Conservation (phyloP, 352 stramenopile species). For the Phytophthora multivora region DNA sequence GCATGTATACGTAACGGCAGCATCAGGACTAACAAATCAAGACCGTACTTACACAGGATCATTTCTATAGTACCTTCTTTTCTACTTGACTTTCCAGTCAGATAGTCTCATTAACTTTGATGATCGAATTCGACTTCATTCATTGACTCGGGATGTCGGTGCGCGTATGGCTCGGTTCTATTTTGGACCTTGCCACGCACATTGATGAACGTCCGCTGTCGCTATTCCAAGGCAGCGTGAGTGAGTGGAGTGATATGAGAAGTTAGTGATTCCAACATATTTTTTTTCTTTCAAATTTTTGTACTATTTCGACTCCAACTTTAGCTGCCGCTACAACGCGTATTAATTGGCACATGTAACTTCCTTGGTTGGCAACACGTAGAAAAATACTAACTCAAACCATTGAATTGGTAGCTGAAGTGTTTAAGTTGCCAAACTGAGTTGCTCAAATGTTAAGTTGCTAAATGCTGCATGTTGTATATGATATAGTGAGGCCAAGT, state of each 20-base stretch:
- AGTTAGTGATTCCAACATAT: neutral
- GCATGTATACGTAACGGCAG: neutral
- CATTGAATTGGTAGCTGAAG: too few relatives aligned
- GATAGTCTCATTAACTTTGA: constrained; percentile 1
- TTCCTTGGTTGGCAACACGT: too few relatives aligned
- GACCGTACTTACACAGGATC: constrained; percentile 14
- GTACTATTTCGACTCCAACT: too few relatives aligned
- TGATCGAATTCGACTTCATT: constrained; percentile 9
- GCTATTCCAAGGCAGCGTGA: constrained; percentile 51
- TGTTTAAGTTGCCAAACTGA: neutral
- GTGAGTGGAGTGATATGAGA: constrained; percentile 22
- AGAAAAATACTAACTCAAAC: too few relatives aligned
- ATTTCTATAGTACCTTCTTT: constrained; percentile 10
- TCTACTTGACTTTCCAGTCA: constrained; percentile 1
- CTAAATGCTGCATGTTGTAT: too few relatives aligned
- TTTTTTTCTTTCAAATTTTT: neutral
- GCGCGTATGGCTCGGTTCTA: constrained; percentile 7
- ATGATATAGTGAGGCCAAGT: too few relatives aligned
- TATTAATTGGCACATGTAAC: too few relatives aligned
- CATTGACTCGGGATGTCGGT: constrained; percentile 21
- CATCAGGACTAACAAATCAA: neutral
- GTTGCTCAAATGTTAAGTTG: too few relatives aligned
- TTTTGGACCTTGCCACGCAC: constrained; percentile 24
- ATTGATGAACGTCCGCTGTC: constrained; percentile 51
- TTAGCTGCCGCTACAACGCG: neutral